Conservation (phyloP, 805 yeast species). For the Clavispora fructus region DNA sequence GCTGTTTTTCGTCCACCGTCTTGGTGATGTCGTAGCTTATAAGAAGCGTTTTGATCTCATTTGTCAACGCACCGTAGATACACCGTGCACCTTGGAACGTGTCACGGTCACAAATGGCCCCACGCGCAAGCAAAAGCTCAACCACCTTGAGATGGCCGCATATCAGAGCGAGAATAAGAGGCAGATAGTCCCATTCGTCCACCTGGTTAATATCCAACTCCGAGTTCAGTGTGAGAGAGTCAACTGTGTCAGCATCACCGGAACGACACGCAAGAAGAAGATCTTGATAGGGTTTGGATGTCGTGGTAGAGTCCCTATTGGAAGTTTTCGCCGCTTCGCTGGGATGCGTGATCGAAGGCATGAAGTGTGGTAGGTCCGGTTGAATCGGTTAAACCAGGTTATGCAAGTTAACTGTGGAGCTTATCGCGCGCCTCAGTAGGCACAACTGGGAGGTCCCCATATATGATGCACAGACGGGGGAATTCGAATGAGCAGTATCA, state of each 20-base stretch:
- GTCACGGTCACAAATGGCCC: constrained; percentile 76
- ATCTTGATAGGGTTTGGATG: constrained; percentile 31
- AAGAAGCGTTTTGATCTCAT: constrained; percentile 54
- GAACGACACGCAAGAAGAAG: constrained; percentile 62
- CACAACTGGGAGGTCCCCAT: too few species aligned
- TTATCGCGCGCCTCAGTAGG: too few species aligned
- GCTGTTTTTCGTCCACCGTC: constrained; percentile 61
- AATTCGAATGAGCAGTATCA: too few species aligned
- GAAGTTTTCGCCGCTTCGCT: too few species aligned
- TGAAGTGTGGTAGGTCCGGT: too few species aligned
- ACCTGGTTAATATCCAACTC: constrained; percentile 40
- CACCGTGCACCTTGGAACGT: constrained; percentile 77
- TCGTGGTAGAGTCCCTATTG: background rate
- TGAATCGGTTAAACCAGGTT: too few species aligned
- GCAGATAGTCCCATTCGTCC: constrained; percentile 73
- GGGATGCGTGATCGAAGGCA: too few species aligned
- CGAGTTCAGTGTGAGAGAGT: constrained; percentile 44
- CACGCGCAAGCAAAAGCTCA: constrained; percentile 50
- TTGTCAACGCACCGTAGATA: constrained; percentile 72
- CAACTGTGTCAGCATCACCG: constrained; percentile 66
- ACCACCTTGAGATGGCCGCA: constrained; percentile 73
- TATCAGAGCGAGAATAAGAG: constrained; percentile 64
- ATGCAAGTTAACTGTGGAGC: too few species aligned
- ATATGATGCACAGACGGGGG: too few species aligned
- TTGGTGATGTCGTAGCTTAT: constrained; percentile 61